A percentile compares a stretch with the other conserved stretches of the same genome.
phyloP scores from a whole-genome alignment of 169 alveolate genomes.

The Theileria annulata region DNA sequence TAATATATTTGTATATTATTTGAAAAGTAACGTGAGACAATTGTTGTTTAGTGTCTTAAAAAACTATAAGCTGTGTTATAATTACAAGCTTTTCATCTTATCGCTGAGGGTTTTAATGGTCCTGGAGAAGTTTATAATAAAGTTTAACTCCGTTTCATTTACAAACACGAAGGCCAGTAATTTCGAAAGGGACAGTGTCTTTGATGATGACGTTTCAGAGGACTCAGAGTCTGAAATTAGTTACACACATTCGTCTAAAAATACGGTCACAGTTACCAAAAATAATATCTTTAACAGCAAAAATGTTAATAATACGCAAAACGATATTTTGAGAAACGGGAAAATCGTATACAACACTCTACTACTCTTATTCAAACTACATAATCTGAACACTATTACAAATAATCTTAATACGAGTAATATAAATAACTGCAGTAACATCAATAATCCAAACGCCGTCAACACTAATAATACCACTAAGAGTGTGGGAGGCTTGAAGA shows the following conservation, averaged over 20 bases:
- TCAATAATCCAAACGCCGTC: background rate
- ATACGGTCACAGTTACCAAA: background rate
- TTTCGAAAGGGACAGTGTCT: background rate
- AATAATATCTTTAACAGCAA: constrained; percentile 2
- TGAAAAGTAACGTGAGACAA: constrained; percentile 29
- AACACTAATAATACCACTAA: background rate
- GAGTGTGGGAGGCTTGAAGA: background rate
- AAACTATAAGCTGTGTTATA: constrained; percentile 21
- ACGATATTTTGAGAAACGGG: constrained; percentile 50
- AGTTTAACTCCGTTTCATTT: background rate
- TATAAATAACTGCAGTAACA: background rate
- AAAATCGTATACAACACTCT: constrained; percentile 54
- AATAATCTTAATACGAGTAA: constrained; percentile 30
- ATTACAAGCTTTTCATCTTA: background rate
- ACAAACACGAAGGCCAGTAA: background rate
- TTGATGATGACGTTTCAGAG: background rate
- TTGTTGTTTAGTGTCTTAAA: constrained; percentile 47
- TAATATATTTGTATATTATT: constrained; percentile 24
- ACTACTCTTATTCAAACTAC: constrained; percentile 32
- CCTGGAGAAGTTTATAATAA: background rate
- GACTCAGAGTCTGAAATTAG: background rate
- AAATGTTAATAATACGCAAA: background rate
- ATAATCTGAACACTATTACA: constrained; percentile 22
- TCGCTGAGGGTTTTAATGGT: background rate
- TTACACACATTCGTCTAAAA: background rate